These are phyloP conservation scores for Neocucurbitaria cava DNA, from an alignment of 2,329 filamentous ascomycete genomes.

Conservation along the genomic window DNA sequence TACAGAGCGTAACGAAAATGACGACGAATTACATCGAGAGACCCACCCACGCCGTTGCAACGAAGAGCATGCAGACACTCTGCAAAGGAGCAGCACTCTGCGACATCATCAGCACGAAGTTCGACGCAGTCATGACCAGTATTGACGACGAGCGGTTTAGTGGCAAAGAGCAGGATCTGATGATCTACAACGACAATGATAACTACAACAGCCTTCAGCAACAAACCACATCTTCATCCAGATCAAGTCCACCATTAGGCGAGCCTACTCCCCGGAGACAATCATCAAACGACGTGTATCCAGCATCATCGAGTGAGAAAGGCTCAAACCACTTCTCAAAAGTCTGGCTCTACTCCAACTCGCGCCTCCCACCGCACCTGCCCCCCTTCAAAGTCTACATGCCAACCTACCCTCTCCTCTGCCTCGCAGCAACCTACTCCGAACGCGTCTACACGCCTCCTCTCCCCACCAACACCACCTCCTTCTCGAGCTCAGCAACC, in stretches of 20 bases:
- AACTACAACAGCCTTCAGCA: too few relatives aligned
- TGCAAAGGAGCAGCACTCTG: conserved; percentile 56
- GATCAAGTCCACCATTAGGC: conserved; percentile 22
- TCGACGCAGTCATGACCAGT: conserved; percentile 73
- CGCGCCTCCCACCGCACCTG: conserved; percentile 71
- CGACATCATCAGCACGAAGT: conserved; percentile 67
- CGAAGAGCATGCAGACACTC: conserved; percentile 47
- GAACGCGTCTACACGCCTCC: conserved; percentile 71
- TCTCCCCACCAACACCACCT: too few relatives aligned
- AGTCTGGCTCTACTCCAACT: conserved; percentile 80
- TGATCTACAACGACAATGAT: conserved; percentile 28
- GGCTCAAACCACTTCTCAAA: conserved; percentile 67
- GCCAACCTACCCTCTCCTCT: conserved; percentile 77
- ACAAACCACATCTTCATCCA: conserved; percentile 13
- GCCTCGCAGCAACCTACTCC: conserved; percentile 79
- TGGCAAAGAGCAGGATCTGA: conserved; percentile 61
- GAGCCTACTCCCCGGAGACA: conserved; percentile 12
- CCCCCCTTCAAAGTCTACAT: conserved; percentile 75
- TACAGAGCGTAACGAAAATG: conserved; percentile 33
- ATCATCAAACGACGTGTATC: conserved; percentile 19
- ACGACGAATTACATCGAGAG: conserved; percentile 39
- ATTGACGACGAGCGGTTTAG: conserved; percentile 70
- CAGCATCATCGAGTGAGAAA: conserved; percentile 22
- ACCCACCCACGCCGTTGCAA: conserved; percentile 36
- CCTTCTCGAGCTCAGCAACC: too few relatives aligned